Percentiles rank a stretch among this genome's conserved stretches.
Evolutionary conservation across 129 eudicot species (phyloP).

Genomic region (Lactuca sativa): DNA sequence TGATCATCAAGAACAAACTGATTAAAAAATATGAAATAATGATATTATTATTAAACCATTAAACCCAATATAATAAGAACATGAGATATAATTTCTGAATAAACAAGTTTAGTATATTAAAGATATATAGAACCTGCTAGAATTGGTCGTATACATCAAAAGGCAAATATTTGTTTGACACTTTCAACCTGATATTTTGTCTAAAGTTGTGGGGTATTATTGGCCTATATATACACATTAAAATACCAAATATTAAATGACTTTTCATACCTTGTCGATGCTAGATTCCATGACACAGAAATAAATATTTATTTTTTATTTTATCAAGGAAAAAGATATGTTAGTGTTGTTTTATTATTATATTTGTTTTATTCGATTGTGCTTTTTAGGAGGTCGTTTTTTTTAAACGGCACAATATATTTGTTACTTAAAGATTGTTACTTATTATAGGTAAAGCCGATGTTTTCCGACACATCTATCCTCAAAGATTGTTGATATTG

Average conservation of each 20-base stretch:
- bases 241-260: conserved; percentile 1
- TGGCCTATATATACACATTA: conserved; percentile 19
- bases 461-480: too few species aligned
- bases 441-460: background rate
- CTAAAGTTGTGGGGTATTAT: background rate
- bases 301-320: background rate
- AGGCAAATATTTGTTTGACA: conserved; percentile 6
- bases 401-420: too few species aligned
- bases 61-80: conserved; percentile 1
- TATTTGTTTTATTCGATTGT: background rate
- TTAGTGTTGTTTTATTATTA: background rate
- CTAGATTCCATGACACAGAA: background rate
- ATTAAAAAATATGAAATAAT: background rate
- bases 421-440: background rate
- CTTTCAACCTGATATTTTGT: conserved; percentile 7
- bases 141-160: conserved; percentile 4
- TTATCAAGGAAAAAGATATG: background rate
- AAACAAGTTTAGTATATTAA: background rate
- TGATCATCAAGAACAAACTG: background rate
- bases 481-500: too few species aligned
- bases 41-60: background rate
- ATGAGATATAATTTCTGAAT: conserved; percentile 5
- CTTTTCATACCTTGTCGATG: conserved; percentile 3
- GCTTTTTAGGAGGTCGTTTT: background rate
- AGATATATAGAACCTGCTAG: background rate